Conservation (phyloP, 768 basidiomycete genomes). For the Leccinum disarticulatum region DNA sequence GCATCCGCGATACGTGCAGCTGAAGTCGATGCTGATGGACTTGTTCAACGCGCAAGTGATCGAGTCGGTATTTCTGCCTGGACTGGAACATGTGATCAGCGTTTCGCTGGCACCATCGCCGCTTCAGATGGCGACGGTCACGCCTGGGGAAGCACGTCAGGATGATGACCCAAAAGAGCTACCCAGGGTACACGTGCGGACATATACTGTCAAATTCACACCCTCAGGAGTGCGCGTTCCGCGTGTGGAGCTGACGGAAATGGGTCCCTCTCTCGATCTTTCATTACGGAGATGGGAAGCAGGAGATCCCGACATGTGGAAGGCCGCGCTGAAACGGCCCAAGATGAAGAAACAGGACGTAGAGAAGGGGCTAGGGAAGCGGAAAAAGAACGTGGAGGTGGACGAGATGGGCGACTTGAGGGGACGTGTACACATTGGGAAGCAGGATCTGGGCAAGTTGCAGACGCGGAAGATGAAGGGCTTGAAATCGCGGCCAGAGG, state of each 20-base stretch:
- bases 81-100: conserved; percentile 86
- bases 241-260: conserved; percentile 76
- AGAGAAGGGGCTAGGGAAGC: conserved; percentile 86
- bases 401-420: conserved; percentile 98
- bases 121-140: background rate
- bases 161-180: conserved; percentile 50
- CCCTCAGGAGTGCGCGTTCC: conserved; percentile 80
- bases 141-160: conserved; percentile 21
- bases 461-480: conserved; percentile 98
- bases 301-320: conserved; percentile 77
- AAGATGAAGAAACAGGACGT: conserved; percentile 89
- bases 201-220: conserved; percentile 74
- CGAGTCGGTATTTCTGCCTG: conserved; percentile 79
- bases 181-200: conserved; percentile 86
- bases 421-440: conserved; percentile 84
- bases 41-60: conserved; percentile 89
- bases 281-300: conserved; percentile 69
- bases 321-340: conserved; percentile 76
- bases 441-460: conserved; percentile 83
- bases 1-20: conserved; percentile 86
- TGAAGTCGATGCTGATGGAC: conserved; percentile 88
- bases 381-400: conserved; percentile 91
- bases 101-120: conserved; percentile 71
- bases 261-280: conserved; percentile 92
- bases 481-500: conserved; percentile 47